Conservation (phyloP, 495 filamentous ascomycete genomes). For the Podospora sp. region DNA sequence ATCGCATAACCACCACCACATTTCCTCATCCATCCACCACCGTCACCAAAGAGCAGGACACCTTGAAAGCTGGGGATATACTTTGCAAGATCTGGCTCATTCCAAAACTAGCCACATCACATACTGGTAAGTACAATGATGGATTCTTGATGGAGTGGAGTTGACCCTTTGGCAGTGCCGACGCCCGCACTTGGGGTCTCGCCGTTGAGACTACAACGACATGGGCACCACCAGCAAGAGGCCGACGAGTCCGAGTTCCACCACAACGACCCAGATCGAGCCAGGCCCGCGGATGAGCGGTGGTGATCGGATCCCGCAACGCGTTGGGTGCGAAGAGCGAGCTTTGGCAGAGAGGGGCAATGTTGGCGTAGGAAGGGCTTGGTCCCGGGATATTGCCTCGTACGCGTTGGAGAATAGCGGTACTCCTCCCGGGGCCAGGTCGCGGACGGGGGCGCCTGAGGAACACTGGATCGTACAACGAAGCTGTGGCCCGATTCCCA, state of each 20-base stretch:
- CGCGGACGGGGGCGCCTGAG: no score
- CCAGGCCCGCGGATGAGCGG: neutral
- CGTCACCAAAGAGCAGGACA: no score
- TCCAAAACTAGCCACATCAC: no score
- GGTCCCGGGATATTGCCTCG: neutral
- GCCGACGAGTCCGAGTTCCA: neutral
- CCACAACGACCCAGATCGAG: neutral
- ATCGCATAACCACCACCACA: no score
- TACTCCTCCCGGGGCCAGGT: no score
- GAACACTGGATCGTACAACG: no score
- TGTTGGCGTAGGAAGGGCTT: neutral
- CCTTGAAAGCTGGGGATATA: no score
- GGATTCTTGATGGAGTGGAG: neutral
- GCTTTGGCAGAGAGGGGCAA: neutral
- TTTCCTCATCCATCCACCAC: no score
- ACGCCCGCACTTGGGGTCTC: neutral
- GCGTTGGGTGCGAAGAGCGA: neutral
- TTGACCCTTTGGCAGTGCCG: neutral
- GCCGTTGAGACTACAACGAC: neutral
- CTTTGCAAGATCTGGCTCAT: no score
- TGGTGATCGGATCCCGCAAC: neutral
- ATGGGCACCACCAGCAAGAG: neutral
- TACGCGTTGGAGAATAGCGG: neutral
- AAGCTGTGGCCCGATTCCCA: no score
- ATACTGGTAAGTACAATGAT: no score